Evolutionary conservation across 345 rosid genomes (phyloP), one percentile per base, ranked within the genome.

Genomic region (Pelargonium nanum): DNA sequence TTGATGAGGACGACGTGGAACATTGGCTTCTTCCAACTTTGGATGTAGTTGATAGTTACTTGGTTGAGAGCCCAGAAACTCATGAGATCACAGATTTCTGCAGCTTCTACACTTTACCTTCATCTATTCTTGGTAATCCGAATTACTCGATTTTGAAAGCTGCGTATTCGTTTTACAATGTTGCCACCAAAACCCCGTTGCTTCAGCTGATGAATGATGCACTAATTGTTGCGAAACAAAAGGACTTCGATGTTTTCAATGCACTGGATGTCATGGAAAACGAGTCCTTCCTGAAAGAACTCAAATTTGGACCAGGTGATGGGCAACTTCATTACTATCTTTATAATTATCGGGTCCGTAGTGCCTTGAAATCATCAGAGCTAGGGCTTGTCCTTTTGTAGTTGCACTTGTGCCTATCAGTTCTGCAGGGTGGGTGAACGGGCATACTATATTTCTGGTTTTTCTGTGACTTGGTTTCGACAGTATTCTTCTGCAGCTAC

Each of bases 101-200:
- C 78, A 89, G 96, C 78, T 92, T 89, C 82, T 89, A 89, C 75
- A 83, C 91, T 13, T 89, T 92, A n/a, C 95, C 98, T 23, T 92
- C 95, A 12, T 81, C 96, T 0, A 89, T 92, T 59, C 95, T 92
- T 0, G 98, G 96, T 60, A 92, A 87, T 74, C 91, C 73, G 55
- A 87, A 77, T 56, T 76, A 92, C 72, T 72, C 89, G 0, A 77
- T 74, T 19, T 32, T 92, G 83, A 92, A 92, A 70, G 98, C 93
- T 71, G 96, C 98, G 23, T 92, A 92, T 62, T 92, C 96, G 1
- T 92, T 85, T 80, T 92, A 92, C 77, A 92, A 89, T 63, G 96
- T 92, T 0, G 68, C 89, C 19, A 82, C 87, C 6, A 85, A 81
- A 77, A 89, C 96, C 17, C 86, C 96, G 21, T 63, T 92, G 77